Conservation (phyloP, 2,329 filamentous ascomycete species). For the Aureobasidium subglaciale region DNA sequence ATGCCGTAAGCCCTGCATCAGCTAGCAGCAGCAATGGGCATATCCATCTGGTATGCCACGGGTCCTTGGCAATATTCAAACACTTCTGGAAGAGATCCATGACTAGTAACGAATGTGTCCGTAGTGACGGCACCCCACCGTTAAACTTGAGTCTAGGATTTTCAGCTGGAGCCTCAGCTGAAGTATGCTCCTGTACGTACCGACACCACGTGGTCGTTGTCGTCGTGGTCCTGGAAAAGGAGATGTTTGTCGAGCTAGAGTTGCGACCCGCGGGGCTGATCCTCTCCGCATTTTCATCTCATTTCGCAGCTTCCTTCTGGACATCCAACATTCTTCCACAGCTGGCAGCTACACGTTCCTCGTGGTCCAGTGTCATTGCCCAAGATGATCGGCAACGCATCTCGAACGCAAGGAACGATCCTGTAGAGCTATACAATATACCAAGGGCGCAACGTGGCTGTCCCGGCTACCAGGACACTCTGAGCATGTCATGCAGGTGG, state of each 20-base stretch:
- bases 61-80: slow-evolving; percentile 43
- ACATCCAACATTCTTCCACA: not conserved
- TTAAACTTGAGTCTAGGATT: not conserved
- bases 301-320: not conserved
- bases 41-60: slow-evolving; percentile 55
- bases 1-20: slow-evolving; percentile 64
- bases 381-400: not conserved
- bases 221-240: not conserved
- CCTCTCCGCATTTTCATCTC: not conserved
- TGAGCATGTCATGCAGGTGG: slow-evolving; percentile 7
- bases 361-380: not conserved
- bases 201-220: not conserved
- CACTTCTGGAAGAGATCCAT: slow-evolving; percentile 33
- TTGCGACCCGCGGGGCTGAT: slow-evolving; percentile 1
- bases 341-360: not conserved
- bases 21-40: slow-evolving; percentile 58
- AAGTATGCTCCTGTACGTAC: not conserved
- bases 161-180: not conserved
- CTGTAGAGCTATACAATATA: slow-evolving; percentile 5
- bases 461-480: slow-evolving; percentile 1
- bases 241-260: slow-evolving; percentile 6
- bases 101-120: not conserved
- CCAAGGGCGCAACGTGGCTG: not conserved
- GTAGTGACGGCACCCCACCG: not conserved
- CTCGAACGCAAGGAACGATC: not conserved